Evolutionary conservation across 768 basidiomycete species (phyloP).

Genomic region (Serendipita indica): DNA sequence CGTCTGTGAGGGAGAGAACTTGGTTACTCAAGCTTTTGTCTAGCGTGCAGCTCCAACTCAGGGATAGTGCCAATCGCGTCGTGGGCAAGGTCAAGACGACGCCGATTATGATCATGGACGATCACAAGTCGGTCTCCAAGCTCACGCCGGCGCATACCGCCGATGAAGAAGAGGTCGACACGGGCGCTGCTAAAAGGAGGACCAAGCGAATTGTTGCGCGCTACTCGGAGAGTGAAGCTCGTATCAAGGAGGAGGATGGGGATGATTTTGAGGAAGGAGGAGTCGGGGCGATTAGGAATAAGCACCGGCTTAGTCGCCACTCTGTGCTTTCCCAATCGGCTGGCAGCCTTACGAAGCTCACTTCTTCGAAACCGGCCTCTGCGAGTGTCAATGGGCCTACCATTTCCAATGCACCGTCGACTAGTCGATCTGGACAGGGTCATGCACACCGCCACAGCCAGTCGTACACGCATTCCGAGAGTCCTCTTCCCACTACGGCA

Average conservation of each 20-base stretch:
- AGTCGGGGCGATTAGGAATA: constrained; percentile 1
- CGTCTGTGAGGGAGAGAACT: background rate
- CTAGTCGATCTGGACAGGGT: background rate
- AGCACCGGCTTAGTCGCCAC: background rate
- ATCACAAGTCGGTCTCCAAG: constrained; percentile 64
- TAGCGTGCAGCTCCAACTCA: constrained; percentile 77
- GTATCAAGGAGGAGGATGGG: constrained; percentile 2
- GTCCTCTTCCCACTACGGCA: constrained; percentile 2
- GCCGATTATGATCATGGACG: constrained; percentile 98
- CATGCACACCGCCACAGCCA: background rate
- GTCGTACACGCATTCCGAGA: constrained; percentile 8
- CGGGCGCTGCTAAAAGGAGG: background rate
- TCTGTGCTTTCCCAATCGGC: background rate
- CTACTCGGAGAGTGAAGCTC: background rate
- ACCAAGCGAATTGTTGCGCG: background rate
- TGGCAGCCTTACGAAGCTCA: background rate
- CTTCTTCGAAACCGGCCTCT: background rate
- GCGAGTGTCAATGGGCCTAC: too few species aligned
- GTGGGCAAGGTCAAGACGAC: constrained; percentile 70
- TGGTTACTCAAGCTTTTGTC: background rate
- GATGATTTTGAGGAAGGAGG: constrained; percentile 1
- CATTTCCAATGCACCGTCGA: background rate
- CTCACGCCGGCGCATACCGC: constrained; percentile 3
- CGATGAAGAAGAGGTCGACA: constrained; percentile 15
- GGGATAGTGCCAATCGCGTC: constrained; percentile 60